Conservation (phyloP, 2,329 filamentous ascomycete species). For the Alternaria tenuissima region DNA sequence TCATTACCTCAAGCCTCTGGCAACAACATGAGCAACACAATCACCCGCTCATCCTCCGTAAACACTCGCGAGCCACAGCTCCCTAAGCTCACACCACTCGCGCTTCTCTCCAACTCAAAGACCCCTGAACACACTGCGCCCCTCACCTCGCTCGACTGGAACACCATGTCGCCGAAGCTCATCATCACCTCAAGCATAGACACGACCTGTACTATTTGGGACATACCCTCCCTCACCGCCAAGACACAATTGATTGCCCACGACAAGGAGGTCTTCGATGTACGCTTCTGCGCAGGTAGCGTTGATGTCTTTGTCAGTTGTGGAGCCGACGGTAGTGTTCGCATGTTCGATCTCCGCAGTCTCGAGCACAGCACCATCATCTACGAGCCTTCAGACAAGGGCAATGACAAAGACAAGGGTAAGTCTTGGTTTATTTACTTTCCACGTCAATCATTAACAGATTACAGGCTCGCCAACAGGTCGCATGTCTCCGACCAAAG, state of each 20-base stretch:
- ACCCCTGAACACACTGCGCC: conserved; percentile 98
- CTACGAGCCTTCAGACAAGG: conserved; percentile 94
- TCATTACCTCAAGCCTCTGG: conserved; percentile 71
- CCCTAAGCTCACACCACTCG: conserved; percentile 90
- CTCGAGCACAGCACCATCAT: conserved; percentile 99
- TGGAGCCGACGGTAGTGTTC: conserved; percentile 94
- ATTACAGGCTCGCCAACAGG: conserved; percentile 55
- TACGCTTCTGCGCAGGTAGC: conserved; percentile 96
- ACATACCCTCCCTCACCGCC: conserved; percentile 95
- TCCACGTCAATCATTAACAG: conserved; percentile 13
- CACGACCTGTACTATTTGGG: conserved; percentile 99
- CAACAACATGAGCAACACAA: conserved; percentile 72
- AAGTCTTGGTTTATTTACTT: conserved; percentile 12
- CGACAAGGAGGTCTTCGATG: conserved; percentile 98
- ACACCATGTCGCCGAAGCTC: conserved; percentile 92
- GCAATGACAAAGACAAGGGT: conserved; percentile 58
- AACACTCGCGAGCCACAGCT: conserved; percentile 67
- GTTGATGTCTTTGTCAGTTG: conserved; percentile 99
- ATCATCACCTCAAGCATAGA: conserved; percentile 99
- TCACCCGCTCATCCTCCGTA: conserved; percentile 70
- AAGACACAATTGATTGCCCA: conserved; percentile 99
- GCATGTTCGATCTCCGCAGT: conserved; percentile 98
- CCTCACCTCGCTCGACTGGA: conserved; percentile 97
- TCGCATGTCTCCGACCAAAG: conserved; percentile 74
- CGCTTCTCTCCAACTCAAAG: conserved; percentile 95